phyloP scores from a whole-genome alignment of 1,139 yeast species.

The Blastobotrys apis region DNA sequence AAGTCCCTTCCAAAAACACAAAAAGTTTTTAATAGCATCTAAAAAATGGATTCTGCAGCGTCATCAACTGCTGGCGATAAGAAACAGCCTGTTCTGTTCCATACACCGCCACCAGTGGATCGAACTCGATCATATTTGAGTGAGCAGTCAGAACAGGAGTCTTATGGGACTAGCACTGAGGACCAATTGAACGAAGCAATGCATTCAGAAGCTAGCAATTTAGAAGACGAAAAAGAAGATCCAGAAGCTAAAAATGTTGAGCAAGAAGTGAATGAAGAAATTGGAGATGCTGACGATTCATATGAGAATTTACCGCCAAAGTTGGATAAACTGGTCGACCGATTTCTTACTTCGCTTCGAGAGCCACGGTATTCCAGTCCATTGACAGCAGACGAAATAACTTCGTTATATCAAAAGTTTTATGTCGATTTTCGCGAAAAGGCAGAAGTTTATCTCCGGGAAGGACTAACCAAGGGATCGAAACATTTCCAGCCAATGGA shows the following conservation, averaged over 20 bases:
- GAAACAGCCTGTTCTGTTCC: slow-evolving; percentile 17
- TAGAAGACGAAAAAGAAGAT: not conserved
- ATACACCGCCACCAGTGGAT: slow-evolving; percentile 28
- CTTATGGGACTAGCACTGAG: slow-evolving; percentile 26
- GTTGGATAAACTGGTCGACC: slow-evolving; percentile 34
- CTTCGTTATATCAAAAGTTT: slow-evolving; percentile 51
- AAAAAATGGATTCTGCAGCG: no score
- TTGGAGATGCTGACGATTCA: not conserved
- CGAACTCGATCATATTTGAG: slow-evolving; percentile 22
- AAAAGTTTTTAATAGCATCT: no score
- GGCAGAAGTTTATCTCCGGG: slow-evolving; percentile 29
- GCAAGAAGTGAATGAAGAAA: not conserved
- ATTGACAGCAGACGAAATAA: slow-evolving; percentile 47
- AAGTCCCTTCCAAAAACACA: no score
- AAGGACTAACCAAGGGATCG: slow-evolving; percentile 8
- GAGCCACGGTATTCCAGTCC: slow-evolving; percentile 56
- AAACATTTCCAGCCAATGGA: slow-evolving; percentile 27
- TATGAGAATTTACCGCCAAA: slow-evolving; percentile 35
- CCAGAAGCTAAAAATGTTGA: not conserved
- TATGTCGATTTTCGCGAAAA: slow-evolving; percentile 38
- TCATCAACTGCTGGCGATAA: no score
- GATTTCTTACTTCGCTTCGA: slow-evolving; percentile 47
- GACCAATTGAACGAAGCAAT: no score
- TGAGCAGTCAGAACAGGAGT: slow-evolving; percentile 24
- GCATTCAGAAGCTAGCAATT: not conserved